phyloP scores from a whole-genome alignment of 1,139 yeast genomes.

The Blastobotrys persicus region DNA sequence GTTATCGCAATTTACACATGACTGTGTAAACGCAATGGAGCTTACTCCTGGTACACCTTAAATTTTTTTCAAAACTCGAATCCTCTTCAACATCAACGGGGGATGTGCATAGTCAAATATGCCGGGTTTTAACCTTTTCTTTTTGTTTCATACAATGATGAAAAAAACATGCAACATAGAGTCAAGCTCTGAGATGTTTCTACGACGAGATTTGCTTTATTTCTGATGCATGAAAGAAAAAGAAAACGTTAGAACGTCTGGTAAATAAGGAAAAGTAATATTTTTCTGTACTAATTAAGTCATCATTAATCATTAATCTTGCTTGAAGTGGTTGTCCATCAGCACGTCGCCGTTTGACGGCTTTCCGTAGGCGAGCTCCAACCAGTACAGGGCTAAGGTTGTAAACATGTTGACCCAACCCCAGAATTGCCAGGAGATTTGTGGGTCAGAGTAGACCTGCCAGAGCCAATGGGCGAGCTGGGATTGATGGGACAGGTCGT shows the following conservation, averaged over 20 bases:
- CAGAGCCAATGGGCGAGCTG: conserved; percentile 15
- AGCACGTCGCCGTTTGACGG: conserved; percentile 29
- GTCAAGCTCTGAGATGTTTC: conserved; percentile 34
- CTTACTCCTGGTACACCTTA: conserved; percentile 29
- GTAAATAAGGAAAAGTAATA: neutral
- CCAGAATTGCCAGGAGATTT: conserved; percentile 79
- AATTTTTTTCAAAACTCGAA: conserved; percentile 14
- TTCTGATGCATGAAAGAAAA: conserved; percentile 7
- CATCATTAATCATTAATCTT: conserved; percentile 16
- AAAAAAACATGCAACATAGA: conserved; percentile 27
- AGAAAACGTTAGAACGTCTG: neutral
- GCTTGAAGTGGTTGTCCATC: conserved; percentile 37
- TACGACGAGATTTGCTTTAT: conserved; percentile 21
- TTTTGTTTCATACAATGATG: conserved; percentile 22
- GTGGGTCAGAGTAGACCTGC: conserved; percentile 55
- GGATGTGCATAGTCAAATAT: conserved; percentile 30
- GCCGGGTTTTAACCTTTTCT: conserved; percentile 21
- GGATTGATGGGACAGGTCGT: neutral
- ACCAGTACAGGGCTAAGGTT: conserved; percentile 72
- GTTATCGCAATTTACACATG: conserved; percentile 29
- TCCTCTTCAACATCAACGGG: conserved; percentile 9
- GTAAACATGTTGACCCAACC: conserved; percentile 89
- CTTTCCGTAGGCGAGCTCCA: conserved; percentile 54
- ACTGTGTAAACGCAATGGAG: conserved; percentile 33
- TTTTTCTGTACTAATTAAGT: neutral